These are phyloP conservation scores for Coniochaeta sp. DNA, from an alignment of 2,329 filamentous ascomycete genomes.

Conservation along the genomic window DNA sequence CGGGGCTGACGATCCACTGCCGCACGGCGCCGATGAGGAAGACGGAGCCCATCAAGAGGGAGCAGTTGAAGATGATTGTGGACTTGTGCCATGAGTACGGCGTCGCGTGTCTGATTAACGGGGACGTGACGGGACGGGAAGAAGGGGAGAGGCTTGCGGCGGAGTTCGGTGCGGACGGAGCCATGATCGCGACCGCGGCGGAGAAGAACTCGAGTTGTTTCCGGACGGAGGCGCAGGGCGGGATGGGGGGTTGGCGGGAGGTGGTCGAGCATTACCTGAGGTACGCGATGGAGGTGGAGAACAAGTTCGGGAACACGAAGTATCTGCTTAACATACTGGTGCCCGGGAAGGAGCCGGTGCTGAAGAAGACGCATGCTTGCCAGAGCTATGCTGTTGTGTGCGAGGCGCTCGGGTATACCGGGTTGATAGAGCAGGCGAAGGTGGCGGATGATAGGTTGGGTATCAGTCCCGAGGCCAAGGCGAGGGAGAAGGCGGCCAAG, in stretches of 20 bases:
- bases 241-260: conserved; percentile 65
- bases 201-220: conserved; percentile 92
- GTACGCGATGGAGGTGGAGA: conserved; percentile 68
- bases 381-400: conserved; percentile 69
- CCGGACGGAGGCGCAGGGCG: conserved; percentile 60
- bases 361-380: conserved; percentile 52
- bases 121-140: conserved; percentile 73
- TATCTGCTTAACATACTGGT: conserved; percentile 81
- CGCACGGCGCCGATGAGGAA: conserved; percentile 95
- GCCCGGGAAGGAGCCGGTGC: conserved; percentile 65
- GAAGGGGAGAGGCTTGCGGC: conserved; percentile 64
- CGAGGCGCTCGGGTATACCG: conserved; percentile 55
- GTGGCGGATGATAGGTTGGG: conserved; percentile 58
- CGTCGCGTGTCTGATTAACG: conserved; percentile 93
- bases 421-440: conserved; percentile 56
- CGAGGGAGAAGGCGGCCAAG: conserved; percentile 20
- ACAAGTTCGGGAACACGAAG: conserved; percentile 89
- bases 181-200: conserved; percentile 93
- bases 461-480: conserved; percentile 44
- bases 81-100: conserved; percentile 74
- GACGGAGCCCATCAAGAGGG: conserved; percentile 77
- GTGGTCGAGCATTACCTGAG: conserved; percentile 71
- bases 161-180: conserved; percentile 83
- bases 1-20: conserved; percentile 87
- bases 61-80: conserved; percentile 78